phyloP scores from a whole-genome alignment of 2,329 filamentous ascomycete genomes.

The Pseudogymnoascus sp. region DNA sequence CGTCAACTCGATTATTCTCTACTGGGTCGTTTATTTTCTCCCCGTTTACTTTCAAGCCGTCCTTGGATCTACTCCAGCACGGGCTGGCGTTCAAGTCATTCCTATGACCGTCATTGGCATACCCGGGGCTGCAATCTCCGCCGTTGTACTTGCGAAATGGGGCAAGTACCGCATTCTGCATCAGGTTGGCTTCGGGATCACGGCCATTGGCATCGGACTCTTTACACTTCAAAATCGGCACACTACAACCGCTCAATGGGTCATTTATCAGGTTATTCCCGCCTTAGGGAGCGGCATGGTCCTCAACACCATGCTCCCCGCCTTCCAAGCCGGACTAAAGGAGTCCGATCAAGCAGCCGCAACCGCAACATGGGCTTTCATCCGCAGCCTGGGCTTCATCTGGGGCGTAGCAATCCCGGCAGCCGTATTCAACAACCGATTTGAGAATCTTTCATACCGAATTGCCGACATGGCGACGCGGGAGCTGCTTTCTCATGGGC shows the following conservation, averaged over 20 bases:
- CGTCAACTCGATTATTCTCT: constrained; percentile 29
- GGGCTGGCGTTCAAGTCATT: not conserved
- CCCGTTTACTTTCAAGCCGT: constrained; percentile 10
- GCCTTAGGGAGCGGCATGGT: constrained; percentile 36
- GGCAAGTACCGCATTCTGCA: not conserved
- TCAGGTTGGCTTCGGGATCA: constrained; percentile 3
- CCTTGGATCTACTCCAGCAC: not conserved
- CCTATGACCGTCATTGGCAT: not conserved
- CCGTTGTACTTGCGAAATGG: constrained; percentile 1
- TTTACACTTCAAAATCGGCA: constrained; percentile 32
- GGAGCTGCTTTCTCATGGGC: not conserved
- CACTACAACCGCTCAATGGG: constrained; percentile 33
- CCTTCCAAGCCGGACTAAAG: constrained; percentile 33
- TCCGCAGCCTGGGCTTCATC: constrained; percentile 37
- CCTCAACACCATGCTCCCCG: constrained; percentile 34
- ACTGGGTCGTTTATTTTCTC: constrained; percentile 24
- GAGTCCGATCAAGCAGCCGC: constrained; percentile 27
- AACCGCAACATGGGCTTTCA: constrained; percentile 9
- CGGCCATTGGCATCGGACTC: constrained; percentile 26
- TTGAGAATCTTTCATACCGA: not conserved
- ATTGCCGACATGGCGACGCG: not conserved
- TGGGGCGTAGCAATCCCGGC: constrained; percentile 27
- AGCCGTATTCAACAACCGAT: constrained; percentile 4
- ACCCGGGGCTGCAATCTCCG: not conserved
- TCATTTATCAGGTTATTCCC: constrained; percentile 34